Evolutionary conservation across 140 eudicot genomes (phyloP).

Genomic region (Oenanthe javanica): DNA sequence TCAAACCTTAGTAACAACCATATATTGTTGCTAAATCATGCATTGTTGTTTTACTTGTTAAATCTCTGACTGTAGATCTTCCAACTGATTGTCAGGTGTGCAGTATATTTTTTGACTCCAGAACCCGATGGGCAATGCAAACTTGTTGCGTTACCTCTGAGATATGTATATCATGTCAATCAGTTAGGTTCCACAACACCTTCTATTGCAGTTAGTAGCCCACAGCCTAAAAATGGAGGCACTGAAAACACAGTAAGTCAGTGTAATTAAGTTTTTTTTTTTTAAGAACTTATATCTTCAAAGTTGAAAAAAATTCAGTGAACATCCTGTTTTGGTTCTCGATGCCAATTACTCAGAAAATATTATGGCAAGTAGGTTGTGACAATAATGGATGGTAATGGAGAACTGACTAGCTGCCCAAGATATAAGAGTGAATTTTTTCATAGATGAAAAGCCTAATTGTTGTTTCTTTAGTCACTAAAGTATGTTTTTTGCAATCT

Average conservation of each 20-base stretch:
- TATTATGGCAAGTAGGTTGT: background rate
- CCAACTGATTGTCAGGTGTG: slow-evolving; percentile 11
- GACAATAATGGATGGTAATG: background rate
- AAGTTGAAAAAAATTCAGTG: background rate
- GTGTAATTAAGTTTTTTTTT: background rate
- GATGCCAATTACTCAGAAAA: background rate
- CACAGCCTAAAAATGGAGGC: slow-evolving; percentile 1
- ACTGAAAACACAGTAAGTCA: slow-evolving; percentile 6
- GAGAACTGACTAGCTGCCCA: background rate
- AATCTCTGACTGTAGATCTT: too few species aligned
- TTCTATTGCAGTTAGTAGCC: background rate
- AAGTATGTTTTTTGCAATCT: background rate
- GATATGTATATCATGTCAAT: background rate
- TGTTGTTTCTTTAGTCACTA: background rate
- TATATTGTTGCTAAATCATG: background rate
- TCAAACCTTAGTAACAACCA: background rate
- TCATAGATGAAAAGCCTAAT: background rate
- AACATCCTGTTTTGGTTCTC: background rate
- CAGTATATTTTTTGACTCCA: background rate
- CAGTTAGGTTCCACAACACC: slow-evolving; percentile 11
- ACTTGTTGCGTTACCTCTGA: slow-evolving; percentile 7
- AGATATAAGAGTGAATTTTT: background rate
- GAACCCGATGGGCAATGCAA: slow-evolving; percentile 14
- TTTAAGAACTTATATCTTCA: background rate
- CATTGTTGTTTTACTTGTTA: background rate